Conservation (phyloP, 257 asterid genomes). For the Solanum tacnaense region DNA sequence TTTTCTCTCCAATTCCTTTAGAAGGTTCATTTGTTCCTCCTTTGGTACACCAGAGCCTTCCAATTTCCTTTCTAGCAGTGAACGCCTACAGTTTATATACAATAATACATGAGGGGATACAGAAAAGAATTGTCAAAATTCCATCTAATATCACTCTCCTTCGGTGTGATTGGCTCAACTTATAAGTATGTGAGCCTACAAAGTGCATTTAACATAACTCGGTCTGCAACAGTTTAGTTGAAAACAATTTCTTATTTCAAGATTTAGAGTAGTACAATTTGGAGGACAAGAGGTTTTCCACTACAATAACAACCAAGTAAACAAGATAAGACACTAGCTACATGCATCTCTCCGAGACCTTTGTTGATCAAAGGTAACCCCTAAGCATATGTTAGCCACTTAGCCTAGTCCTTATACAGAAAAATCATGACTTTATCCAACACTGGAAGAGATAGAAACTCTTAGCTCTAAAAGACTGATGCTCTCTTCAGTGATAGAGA, state of each 20-base stretch:
- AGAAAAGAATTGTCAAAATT: not conserved
- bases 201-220: not conserved
- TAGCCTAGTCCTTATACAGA: not conserved
- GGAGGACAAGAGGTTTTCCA: not conserved
- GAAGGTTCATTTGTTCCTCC: slow-evolving; percentile 54
- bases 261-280: not conserved
- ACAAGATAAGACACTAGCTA: not conserved
- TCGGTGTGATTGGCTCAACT: not conserved
- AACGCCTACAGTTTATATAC: slow-evolving; percentile 40
- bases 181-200: not conserved
- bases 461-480: not conserved
- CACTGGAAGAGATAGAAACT: not conserved
- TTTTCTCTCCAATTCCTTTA: slow-evolving; percentile 64
- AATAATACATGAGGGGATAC: not conserved
- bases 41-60: slow-evolving; percentile 49
- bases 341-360: not conserved
- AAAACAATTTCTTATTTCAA: not conserved
- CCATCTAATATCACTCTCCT: not conserved
- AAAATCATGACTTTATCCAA: not conserved
- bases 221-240: not conserved
- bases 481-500: not conserved
- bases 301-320: not conserved
- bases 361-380: not conserved
- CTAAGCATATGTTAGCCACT: not conserved
- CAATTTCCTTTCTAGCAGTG: slow-evolving; percentile 40